Evolutionary conservation across 2,329 filamentous ascomycete species (phyloP).

Genomic region (Colletotrichum simmondsii): DNA sequence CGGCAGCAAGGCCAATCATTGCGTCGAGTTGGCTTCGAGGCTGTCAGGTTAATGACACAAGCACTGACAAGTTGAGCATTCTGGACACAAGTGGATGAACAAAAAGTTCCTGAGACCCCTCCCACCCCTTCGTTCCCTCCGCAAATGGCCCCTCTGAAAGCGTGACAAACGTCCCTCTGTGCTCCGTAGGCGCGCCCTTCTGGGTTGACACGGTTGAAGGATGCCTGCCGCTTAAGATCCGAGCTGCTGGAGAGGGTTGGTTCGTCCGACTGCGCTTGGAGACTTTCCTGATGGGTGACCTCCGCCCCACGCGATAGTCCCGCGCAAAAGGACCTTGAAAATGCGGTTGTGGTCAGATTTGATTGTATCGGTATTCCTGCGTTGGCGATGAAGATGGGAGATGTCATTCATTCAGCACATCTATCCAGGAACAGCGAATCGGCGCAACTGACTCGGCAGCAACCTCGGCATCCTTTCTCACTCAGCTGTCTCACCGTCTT

Average conservation of each 20-base stretch:
- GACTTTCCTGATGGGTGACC: constrained; percentile 10
- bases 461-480: constrained; percentile 1
- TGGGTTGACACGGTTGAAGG: too few species aligned
- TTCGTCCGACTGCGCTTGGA: background rate
- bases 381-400: background rate
- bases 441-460: constrained; percentile 11
- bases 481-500: background rate
- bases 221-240: constrained; percentile 6
- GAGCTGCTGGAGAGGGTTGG: constrained; percentile 16
- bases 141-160: background rate
- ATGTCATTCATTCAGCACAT: background rate
- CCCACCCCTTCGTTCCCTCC: constrained; percentile 1
- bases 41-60: constrained; percentile 28
- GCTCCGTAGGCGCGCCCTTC: background rate
- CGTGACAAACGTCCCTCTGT: constrained; percentile 2
- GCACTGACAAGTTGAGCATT: background rate
- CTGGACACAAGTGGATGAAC: background rate
- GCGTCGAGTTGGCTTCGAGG: background rate
- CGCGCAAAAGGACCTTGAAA: constrained; percentile 15
- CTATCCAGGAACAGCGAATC: background rate
- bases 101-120: constrained; percentile 22
- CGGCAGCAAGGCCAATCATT: constrained; percentile 12
- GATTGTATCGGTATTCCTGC: background rate
- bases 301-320: background rate
- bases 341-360: background rate